Base-by-base conservation (phyloP, 2,329 filamentous ascomycete species). In the Plenodomus tracheiphilus region DNA sequence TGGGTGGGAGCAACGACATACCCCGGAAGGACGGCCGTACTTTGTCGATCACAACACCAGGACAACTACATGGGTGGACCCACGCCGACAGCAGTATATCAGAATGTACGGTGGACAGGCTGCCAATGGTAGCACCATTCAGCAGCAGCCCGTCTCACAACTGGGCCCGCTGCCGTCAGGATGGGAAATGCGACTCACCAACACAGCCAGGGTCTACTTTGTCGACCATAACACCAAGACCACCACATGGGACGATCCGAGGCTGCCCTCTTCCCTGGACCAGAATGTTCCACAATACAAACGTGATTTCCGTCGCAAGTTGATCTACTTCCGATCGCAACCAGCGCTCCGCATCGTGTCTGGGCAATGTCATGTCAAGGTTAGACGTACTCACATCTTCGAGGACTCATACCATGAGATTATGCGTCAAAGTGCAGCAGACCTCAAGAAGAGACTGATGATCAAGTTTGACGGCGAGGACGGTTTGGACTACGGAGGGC, bases 141-240 rank as follows among this genome's bases (percentile, higher is more conserved):
- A 97, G 74, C 93, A 97, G 70, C 94, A 99, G 75, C 93, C 94
- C 1, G 94, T 99, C 2, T 97, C 94, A 2, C 94, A 99, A 72
- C 83, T 99, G 39, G 94, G 94, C 3, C 94, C 94, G 20, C 76
- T 99, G 40, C 94, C 94, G 2, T 97, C 94, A 66, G 94, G 94
- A 2, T 99, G 94, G 94, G 94, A 99, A 80, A 99, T 99, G 94
- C 90, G 94, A 52, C 85, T 99, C 43, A 99, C 94, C 44, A 97
- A 99, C 74, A 99, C 94, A 13, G 94, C 94, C 21, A 84, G 94
- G 51, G 94, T 99, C 15, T 99, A 99, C 76, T 99, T 99, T 73
- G 94, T 99, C 38, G 94, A 99, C 68, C 94, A 99, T 77, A 99
- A 99, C 77, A 99, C 94, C 38, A 99, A 99, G 80, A 99, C 94